Base-by-base conservation (phyloP, 1,139 yeast species). In the Sugiyamaella pinicola region DNA sequence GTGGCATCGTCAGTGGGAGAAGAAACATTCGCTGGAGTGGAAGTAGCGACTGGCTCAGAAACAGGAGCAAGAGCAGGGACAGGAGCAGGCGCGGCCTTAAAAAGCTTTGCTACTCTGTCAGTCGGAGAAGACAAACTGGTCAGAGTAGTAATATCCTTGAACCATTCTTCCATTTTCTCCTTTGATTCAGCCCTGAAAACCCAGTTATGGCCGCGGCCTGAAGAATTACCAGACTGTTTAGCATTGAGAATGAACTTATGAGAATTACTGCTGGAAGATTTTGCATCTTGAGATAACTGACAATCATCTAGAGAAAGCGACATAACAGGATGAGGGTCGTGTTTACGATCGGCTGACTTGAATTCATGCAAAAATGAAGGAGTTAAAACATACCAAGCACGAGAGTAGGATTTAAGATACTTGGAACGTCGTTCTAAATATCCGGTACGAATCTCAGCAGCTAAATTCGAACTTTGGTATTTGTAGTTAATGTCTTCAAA, bases 311-410 rank as follows among this genome's bases (percentile, higher is more conserved):
- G 76, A 18, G 89, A 80, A 54, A 93, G 74, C 0, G 97, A 90
- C 86, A 89, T 84, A 15, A 87, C 85, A 1, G 99, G 99, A n/a
- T 78, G 69, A 52, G 87, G 82, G 67, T 91, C 97, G 64, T 81
- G 85, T 62, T 84, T 85, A 52, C 96, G 79, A 69, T 91, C 96
- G 6, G 82, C 71, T 1, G 91, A 76, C 72, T 90, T 91, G 71
- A 93, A 88, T 71, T 93, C 99, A 68, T 93, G 98, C 54, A 93
- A 74, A 64, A 82, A 91, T 55, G 84, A 83, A 54, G 97, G 87
- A 1, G 99, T 90, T 61, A 93, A 75, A 28, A 93, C 96, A 67
- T 90, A 95, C 83, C 88, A 93, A 4, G 95, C 96, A 61, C 84
- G 81, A 4, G 96, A 83, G 70, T 90, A 95, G 26, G 93, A 86